Evolutionary conservation across 2,329 filamentous ascomycete genomes (phyloP), one percentile per base, ranked within the genome.

Genomic region (Xylaria sp.): DNA sequence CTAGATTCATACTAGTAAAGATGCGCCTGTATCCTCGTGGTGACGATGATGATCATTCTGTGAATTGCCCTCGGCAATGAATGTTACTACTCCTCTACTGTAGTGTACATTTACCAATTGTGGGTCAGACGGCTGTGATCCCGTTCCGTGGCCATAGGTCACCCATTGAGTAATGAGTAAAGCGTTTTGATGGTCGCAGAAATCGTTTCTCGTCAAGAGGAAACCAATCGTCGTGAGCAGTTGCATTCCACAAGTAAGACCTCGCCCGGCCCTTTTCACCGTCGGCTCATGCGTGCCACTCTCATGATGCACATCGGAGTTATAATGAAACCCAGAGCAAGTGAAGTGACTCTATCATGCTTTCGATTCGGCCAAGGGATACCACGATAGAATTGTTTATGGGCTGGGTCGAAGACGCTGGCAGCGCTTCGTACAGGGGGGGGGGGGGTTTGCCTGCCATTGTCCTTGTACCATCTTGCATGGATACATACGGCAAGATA

Each of bases 231-330:
- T 23, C 15, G 32, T 56, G 34, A 60, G 34, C 13, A 70, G 50
- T 51, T 37, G 34, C 44, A 68, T 70, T 64, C 46, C 70, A 70
- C 67, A 63, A 50, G 63, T 64, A 59, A 67, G 60, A 63, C 68
- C 50, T 64, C 37, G 64, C 58, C 55, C 60, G 39, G 61, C 54
- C 18, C 37, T 44, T 54, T 63, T 68, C 65, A 68, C 70, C 58
- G 59, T 52, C 51, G 55, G 59, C 52, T 34, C 55, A 44, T 55
- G 51, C 34, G 68, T 64, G 46, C 62, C 23, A 70, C 68, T 62
- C 61, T 48, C 13, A 25, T 61, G 41, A 51, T 55, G 41, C 37
- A 9, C 56, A 52, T 34, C 41, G 61, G 37, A n/a, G n/a, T 54
- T 52, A 57, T 61, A 23, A 44, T 44, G 41, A 59, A 55, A 41